These are phyloP conservation scores for Wickerhamomyces rabaulensis DNA, from an alignment of 805 yeast genomes.

Conservation along the genomic window DNA sequence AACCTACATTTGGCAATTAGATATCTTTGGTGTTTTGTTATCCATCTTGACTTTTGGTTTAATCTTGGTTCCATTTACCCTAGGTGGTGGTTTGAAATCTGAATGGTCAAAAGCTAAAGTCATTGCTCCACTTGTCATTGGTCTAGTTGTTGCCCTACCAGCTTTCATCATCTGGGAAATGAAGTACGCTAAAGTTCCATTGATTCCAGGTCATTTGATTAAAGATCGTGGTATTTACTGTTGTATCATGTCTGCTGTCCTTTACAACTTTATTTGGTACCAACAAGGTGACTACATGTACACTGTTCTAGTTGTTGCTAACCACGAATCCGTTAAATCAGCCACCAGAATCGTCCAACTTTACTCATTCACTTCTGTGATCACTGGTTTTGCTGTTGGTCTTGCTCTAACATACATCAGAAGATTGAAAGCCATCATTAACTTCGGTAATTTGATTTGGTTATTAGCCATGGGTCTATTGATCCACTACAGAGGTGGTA, in stretches of 20 bases:
- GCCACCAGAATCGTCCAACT: conserved; percentile 63
- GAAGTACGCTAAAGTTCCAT: conserved; percentile 38
- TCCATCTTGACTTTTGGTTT: conserved; percentile 53
- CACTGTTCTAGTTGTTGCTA: conserved; percentile 55
- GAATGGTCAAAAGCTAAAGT: conserved; percentile 54
- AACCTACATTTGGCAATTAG: conserved; percentile 52
- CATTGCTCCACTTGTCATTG: conserved; percentile 63
- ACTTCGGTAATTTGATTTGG: conserved; percentile 57
- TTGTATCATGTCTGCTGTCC: conserved; percentile 51
- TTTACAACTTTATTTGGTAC: conserved; percentile 54
- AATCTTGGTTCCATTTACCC: conserved; percentile 60
- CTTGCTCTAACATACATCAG: conserved; percentile 43
- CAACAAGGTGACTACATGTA: conserved; percentile 65
- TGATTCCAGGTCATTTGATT: conserved; percentile 29
- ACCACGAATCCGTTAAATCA: conserved; percentile 47
- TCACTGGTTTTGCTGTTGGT: conserved; percentile 56
- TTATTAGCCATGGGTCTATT: conserved; percentile 56
- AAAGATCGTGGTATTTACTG: conserved; percentile 62
- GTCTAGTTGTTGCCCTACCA: conserved; percentile 47
- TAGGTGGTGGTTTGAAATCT: conserved; percentile 52
- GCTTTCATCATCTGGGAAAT: conserved; percentile 52
- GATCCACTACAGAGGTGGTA: conserved; percentile 50
- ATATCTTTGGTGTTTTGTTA: conserved; percentile 54
- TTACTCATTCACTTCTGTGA: conserved; percentile 60
- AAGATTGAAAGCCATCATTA: conserved; percentile 52